A percentile compares a stretch with the other conserved stretches of the same genome.
Evolutionary conservation across 768 basidiomycete species (phyloP).

Genomic region (Suillus alpinus): DNA sequence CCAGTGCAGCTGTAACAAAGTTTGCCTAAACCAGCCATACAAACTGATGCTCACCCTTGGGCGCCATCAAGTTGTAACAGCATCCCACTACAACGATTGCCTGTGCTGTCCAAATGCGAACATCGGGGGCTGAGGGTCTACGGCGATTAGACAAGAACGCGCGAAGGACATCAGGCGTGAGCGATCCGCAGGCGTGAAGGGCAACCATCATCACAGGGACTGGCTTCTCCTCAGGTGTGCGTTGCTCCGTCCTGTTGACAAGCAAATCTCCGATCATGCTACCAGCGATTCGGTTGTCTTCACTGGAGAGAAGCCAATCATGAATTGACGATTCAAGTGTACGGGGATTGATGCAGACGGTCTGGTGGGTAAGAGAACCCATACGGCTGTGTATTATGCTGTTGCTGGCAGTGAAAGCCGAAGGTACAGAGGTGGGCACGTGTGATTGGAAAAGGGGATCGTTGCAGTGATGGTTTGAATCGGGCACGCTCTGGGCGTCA

Average conservation of each 20-base stretch:
- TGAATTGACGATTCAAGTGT: slow-evolving; percentile 46
- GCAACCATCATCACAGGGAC: slow-evolving; percentile 61
- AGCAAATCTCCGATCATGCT: background rate
- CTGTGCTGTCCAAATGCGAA: slow-evolving; percentile 45
- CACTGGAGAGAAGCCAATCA: slow-evolving; percentile 45
- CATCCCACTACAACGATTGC: slow-evolving; percentile 68
- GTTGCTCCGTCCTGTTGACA: background rate
- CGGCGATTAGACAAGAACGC: slow-evolving; percentile 38
- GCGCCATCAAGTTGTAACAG: slow-evolving; percentile 71
- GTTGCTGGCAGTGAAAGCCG: background rate
- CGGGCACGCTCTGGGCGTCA: slow-evolving; percentile 1
- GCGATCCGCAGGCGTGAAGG: slow-evolving; percentile 74
- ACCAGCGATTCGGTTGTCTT: background rate
- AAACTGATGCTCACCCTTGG: slow-evolving; percentile 35
- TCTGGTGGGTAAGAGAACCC: slow-evolving; percentile 52
- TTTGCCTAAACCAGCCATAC: slow-evolving; percentile 1
- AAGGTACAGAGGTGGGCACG: background rate
- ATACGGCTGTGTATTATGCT: background rate
- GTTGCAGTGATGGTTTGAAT: background rate
- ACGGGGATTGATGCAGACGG: slow-evolving; percentile 49
- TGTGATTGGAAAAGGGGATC: background rate
- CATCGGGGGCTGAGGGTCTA: slow-evolving; percentile 7
- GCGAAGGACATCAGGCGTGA: slow-evolving; percentile 65
- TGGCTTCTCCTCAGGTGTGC: background rate
- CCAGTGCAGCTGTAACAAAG: slow-evolving; percentile 3